Base-by-base conservation (phyloP, 1,284 basidiomycete genomes). In the Microbotryum saponariae region DNA sequence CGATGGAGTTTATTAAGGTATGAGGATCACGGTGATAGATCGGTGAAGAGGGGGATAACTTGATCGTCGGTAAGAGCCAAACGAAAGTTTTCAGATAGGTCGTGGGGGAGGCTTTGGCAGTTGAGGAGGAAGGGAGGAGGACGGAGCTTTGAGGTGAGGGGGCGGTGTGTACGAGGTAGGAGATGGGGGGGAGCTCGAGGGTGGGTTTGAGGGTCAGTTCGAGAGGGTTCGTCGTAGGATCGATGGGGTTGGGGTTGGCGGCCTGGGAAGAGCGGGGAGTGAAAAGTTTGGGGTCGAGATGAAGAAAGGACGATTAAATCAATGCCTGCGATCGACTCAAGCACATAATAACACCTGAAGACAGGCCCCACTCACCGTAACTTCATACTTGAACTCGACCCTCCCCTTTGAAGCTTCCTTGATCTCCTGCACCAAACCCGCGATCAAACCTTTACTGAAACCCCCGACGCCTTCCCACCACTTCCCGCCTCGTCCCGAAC, bases 11-110 rank as follows among this genome's bases (percentile, higher is more conserved):
- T 16, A 55, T 23, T 7, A 20, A 29, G 7, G 27, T 25, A 12
- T 55, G 54, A 18, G 54, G 54, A n/a, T 46, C 25, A 9, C 54
- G 54, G 29, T 55, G 54, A 42, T 55, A 55, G 54, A 55, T 20
- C 4, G 54, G 45, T 46, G 54, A 27, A 25, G 9, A 18, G 54
- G 23, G 44, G 46, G 18, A 42, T 6, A 42, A 18, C 16, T 16
- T 46, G 44, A 55, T 44, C 6, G 54, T 55, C n/a, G 54, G 54
- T 25, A 55, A 46, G 54, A 55, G 54, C 25, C 45, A 46, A 25
- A n/a, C 44, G 23, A 55, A 46, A 18, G 54, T 55, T n/a, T 46
- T 46, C 27, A 31, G 21, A 46, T 46, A 55, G 44, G 42, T 23
- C 21, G 53, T 46, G 5, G 53, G 37, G 21, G 53, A 25, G 4